These are phyloP conservation scores for Acanthamoeba lenticulata DNA, from an alignment of 208 protist genomes.

Conservation along the genomic window DNA sequence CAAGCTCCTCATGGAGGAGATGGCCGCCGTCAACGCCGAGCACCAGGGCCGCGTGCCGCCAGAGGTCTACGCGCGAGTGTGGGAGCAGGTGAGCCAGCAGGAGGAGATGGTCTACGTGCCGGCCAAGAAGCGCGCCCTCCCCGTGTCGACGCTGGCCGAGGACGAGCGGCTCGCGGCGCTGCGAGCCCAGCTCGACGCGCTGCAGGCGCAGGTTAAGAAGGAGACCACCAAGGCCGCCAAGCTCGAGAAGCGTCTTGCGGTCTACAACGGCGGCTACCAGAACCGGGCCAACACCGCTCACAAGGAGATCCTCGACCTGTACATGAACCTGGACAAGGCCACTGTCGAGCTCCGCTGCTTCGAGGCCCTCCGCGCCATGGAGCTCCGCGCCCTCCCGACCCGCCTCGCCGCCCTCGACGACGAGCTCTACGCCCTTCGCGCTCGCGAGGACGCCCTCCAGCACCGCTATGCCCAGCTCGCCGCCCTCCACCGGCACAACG, in stretches of 20 bases:
- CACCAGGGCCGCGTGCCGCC: neutral
- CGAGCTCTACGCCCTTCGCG: neutral
- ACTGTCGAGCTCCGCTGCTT: conserved; percentile 26
- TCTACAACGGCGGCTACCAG: conserved; percentile 64
- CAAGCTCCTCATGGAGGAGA: neutral
- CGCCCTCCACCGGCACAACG: neutral
- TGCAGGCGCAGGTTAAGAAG: conserved; percentile 24
- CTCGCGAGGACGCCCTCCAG: neutral
- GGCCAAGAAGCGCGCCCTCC: neutral
- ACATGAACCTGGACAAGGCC: conserved; percentile 56
- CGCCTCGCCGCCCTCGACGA: neutral
- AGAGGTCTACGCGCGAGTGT: neutral
- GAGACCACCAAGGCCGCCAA: conserved; percentile 21
- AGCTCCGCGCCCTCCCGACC: neutral
- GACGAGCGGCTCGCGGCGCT: conserved; percentile 13
- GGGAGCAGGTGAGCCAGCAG: neutral
- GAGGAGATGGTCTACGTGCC: neutral
- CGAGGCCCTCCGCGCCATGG: neutral
- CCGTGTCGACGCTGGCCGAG: neutral
- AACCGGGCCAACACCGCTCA: neutral
- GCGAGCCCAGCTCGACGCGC: neutral
- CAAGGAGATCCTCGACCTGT: conserved; percentile 41
- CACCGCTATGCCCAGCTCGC: neutral
- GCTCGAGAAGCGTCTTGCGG: conserved; percentile 32
- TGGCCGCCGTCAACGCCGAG: neutral